A percentile compares a stretch with the other conserved stretches of the same genome.
These are phyloP conservation scores for Ceraceosorus guamensis DNA, from an alignment of 1,284 basidiomycete genomes.

Conservation along the genomic window DNA sequence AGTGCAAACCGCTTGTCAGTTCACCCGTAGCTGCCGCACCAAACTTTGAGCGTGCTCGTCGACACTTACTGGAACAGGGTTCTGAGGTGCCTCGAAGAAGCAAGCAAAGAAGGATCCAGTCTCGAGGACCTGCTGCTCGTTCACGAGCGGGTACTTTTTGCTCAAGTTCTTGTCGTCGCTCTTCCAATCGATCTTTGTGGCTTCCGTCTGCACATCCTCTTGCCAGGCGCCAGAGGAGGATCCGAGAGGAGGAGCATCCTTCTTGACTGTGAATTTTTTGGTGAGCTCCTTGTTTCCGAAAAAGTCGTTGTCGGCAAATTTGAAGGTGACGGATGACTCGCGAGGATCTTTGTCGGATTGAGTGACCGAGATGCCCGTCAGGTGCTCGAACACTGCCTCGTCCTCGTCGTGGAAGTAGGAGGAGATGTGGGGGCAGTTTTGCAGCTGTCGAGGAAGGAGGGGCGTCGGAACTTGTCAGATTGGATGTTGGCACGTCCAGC, in stretches of 20 bases:
- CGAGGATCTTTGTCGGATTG: constrained; percentile 34
- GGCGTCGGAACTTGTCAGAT: no score
- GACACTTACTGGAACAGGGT: constrained; percentile 22
- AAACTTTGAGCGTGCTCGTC: no score
- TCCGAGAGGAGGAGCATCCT: constrained; percentile 25
- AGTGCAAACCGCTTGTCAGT: no score
- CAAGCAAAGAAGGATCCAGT: constrained; percentile 79
- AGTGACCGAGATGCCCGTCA: constrained; percentile 31
- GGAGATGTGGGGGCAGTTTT: constrained; percentile 40
- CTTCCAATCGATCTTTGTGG: constrained; percentile 68
- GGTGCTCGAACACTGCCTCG: constrained; percentile 32
- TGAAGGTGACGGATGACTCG: constrained; percentile 35
- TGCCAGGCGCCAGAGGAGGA: constrained; percentile 33
- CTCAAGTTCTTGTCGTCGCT: constrained; percentile 65
- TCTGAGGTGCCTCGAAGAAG: constrained; percentile 56
- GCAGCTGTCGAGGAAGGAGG: constrained; percentile 5
- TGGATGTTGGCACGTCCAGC: no score
- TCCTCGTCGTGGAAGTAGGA: constrained; percentile 44
- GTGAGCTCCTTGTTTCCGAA: constrained; percentile 33
- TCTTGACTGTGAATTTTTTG: constrained; percentile 37
- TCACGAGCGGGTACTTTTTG: constrained; percentile 62
- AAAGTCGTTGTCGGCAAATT: constrained; percentile 39
- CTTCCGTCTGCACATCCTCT: constrained; percentile 34
- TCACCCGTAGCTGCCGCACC: no score
- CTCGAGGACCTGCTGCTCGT: constrained; percentile 54